Percentiles rank a stretch among this genome's conserved stretches.
Conservation (phyloP, 2,329 filamentous ascomycete species). For the Diaporthe humulicola region DNA sequence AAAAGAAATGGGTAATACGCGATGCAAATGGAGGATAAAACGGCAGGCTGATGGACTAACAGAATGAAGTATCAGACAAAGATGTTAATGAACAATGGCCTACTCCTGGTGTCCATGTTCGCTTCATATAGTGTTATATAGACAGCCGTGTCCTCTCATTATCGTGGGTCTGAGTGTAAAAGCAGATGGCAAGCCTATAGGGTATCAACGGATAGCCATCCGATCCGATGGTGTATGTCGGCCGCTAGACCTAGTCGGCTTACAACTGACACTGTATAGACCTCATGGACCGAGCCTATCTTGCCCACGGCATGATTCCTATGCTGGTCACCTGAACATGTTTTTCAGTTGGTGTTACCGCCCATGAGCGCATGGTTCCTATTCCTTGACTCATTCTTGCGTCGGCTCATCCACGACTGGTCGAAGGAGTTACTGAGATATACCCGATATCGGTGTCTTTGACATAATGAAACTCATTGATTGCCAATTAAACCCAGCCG, state of each 20-base stretch:
- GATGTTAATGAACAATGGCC: background rate
- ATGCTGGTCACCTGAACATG: slow-evolving; percentile 16
- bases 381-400: slow-evolving; percentile 16
- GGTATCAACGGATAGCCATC: background rate
- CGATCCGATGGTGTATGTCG: slow-evolving; percentile 23
- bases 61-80: background rate
- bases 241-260: slow-evolving; percentile 22
- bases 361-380: background rate
- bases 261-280: background rate
- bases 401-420: slow-evolving; percentile 17
- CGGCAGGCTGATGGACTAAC: background rate
- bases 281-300: slow-evolving; percentile 16
- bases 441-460: slow-evolving; percentile 8
- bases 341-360: background rate
- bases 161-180: background rate
- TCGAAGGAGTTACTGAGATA: background rate
- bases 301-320: slow-evolving; percentile 22
- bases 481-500: slow-evolving; percentile 1
- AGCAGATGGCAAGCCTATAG: background rate
- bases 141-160: slow-evolving; percentile 8
- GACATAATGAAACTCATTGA: background rate
- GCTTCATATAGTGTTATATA: slow-evolving; percentile 15
- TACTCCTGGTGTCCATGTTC: background rate
- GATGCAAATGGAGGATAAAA: background rate
- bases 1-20: background rate